Percentiles rank a stretch among this genome's conserved stretches.
Conservation (phyloP, 164 flowering plant species). For the Hamamelis virginiana region DNA sequence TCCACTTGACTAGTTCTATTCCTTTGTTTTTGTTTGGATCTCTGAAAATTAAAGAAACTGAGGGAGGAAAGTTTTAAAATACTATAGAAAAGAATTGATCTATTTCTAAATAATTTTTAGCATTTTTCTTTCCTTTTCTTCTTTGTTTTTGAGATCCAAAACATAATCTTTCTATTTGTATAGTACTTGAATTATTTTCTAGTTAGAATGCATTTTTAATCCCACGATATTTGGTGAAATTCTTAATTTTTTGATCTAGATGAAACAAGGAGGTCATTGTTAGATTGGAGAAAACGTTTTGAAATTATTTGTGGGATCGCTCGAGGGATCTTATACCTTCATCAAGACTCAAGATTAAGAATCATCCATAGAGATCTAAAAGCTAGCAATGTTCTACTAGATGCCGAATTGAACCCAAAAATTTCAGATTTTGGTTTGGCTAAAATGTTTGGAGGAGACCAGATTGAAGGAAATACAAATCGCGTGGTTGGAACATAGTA, state of each 20-base stretch:
- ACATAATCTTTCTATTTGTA: too few relatives aligned
- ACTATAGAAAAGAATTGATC: too few relatives aligned
- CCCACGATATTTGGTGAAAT: too few relatives aligned
- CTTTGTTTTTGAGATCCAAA: too few relatives aligned
- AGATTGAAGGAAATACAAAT: conserved; percentile 29
- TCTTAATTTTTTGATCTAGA: conserved; percentile 19
- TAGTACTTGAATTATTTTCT: too few relatives aligned
- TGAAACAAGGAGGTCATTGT: conserved; percentile 14
- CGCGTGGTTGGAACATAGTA: conserved; percentile 48
- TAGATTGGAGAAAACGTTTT: conserved; percentile 34
- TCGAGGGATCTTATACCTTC: conserved; percentile 44
- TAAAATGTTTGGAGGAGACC: conserved; percentile 32
- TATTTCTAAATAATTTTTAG: too few relatives aligned
- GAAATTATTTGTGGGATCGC: conserved; percentile 39
- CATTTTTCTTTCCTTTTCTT: too few relatives aligned
- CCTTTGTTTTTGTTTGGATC: too few relatives aligned
- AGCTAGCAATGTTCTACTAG: conserved; percentile 40
- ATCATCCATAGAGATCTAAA: conserved; percentile 44
- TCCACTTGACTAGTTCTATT: too few relatives aligned
- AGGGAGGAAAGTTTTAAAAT: too few relatives aligned
- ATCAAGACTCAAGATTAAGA: conserved; percentile 40
- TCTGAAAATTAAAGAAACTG: too few relatives aligned
- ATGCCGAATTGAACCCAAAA: conserved; percentile 37
- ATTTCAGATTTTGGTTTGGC: conserved; percentile 51
- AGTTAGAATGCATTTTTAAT: too few relatives aligned